phyloP scores from a whole-genome alignment of 352 stramenopile genomes.

The Phytophthora melonis region DNA sequence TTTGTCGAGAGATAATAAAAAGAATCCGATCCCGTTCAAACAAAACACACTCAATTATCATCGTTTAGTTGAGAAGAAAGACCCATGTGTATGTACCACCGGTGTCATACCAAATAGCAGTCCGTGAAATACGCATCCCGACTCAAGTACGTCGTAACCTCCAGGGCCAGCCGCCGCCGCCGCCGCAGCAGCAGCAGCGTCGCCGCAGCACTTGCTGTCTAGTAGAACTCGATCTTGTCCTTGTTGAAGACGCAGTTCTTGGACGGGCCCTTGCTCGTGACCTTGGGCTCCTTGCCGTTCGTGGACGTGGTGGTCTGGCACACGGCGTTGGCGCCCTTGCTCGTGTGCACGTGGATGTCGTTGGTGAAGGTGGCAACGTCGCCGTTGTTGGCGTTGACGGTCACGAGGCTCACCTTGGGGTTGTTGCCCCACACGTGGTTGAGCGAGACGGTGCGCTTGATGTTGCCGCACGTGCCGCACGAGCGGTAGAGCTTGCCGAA shows the following conservation, averaged over 20 bases:
- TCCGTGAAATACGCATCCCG: background rate
- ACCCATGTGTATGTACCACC: too few species aligned
- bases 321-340: slow-evolving; percentile 34
- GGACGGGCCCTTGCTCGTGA: slow-evolving; percentile 34
- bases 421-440: slow-evolving; percentile 52
- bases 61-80: background rate
- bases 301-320: slow-evolving; percentile 40
- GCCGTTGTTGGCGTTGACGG: slow-evolving; percentile 50
- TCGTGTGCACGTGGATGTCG: slow-evolving; percentile 38
- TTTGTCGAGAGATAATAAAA: too few species aligned
- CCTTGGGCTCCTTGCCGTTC: slow-evolving; percentile 36
- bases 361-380: slow-evolving; percentile 48
- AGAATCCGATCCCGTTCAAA: too few species aligned
- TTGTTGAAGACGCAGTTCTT: slow-evolving; percentile 48
- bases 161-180: too few species aligned
- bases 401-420: slow-evolving; percentile 44
- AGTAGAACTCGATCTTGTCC: slow-evolving; percentile 44
- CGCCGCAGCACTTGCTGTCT: background rate
- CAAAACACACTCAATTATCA: background rate
- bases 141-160: background rate
- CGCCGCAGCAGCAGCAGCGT: background rate
- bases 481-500: slow-evolving; percentile 53
- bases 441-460: slow-evolving; percentile 45
- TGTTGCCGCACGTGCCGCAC: slow-evolving; percentile 42
- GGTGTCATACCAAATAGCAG: too few species aligned